Conservation (phyloP, 441 rosid genomes). For the Pelargonium fulgidum region DNA sequence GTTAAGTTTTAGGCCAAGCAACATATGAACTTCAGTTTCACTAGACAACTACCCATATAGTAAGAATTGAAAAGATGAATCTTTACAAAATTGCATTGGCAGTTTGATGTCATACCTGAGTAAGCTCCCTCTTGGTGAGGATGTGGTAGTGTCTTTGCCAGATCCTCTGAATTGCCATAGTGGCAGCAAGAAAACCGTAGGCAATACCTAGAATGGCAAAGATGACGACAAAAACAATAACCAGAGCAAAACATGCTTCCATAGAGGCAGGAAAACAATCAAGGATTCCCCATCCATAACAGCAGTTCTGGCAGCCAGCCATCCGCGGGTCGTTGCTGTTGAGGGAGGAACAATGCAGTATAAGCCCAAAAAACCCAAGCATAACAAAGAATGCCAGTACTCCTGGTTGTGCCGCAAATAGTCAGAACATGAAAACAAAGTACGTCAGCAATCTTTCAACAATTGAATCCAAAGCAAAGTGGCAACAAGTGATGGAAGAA, state of each 20-base stretch:
- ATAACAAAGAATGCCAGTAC: slow-evolving; percentile 87
- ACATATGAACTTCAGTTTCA: background rate
- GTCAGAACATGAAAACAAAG: slow-evolving; percentile 7
- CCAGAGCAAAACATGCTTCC: slow-evolving; percentile 92
- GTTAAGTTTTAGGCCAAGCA: too few relatives aligned
- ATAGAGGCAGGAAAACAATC: slow-evolving; percentile 93
- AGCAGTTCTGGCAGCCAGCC: slow-evolving; percentile 96
- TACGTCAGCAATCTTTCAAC: background rate
- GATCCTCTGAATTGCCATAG: slow-evolving; percentile 87
- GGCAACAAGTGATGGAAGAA: background rate
- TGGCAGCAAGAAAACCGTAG: slow-evolving; percentile 92
- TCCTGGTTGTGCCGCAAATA: slow-evolving; percentile 35
- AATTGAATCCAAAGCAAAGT: background rate
- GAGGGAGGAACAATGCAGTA: slow-evolving; percentile 76
- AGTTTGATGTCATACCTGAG: slow-evolving; percentile 38
- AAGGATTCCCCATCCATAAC: slow-evolving; percentile 93
- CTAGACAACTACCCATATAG: background rate
- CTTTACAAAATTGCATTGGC: background rate
- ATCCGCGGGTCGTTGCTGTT: slow-evolving; percentile 75
- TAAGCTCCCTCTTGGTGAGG: slow-evolving; percentile 83
- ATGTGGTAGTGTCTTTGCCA: slow-evolving; percentile 97
- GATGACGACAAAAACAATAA: slow-evolving; percentile 72
- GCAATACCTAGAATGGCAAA: slow-evolving; percentile 89
- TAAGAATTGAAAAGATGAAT: background rate
- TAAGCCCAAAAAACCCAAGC: slow-evolving; percentile 81